Evolutionary conservation across 164 flowering plant genomes (phyloP).

Genomic region (Aristolochia contorta): DNA sequence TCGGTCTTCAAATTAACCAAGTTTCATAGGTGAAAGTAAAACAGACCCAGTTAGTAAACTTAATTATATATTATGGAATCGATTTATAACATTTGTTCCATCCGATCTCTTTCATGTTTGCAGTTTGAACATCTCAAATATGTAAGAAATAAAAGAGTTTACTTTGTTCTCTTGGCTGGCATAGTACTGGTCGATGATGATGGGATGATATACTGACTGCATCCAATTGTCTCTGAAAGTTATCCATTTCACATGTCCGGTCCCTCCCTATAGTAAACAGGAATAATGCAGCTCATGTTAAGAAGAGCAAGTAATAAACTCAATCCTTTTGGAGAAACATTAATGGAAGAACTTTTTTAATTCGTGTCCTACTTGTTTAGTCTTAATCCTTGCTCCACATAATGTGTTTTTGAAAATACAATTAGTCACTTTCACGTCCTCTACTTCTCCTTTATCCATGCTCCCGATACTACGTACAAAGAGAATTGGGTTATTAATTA

Average conservation of each 20-base stretch:
- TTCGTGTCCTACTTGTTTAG: slow-evolving; percentile 21
- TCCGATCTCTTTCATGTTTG: too few species aligned
- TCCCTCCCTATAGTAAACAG: not conserved
- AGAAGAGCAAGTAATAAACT: too few species aligned
- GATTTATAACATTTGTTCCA: too few species aligned
- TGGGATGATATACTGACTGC: not conserved
- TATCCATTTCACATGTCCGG: not conserved
- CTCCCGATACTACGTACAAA: slow-evolving; percentile 47
- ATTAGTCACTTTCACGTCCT: slow-evolving; percentile 30
- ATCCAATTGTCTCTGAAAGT: not conserved
- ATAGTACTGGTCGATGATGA: slow-evolving; percentile 2
- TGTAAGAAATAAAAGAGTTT: not conserved
- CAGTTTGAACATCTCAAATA: too few species aligned
- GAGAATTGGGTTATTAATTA: too few species aligned
- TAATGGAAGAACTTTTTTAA: too few species aligned
- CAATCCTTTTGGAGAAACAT: too few species aligned
- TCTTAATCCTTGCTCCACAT: slow-evolving; percentile 40
- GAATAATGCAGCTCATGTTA: not conserved
- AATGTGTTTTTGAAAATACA: slow-evolving; percentile 26
- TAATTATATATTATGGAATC: too few species aligned
- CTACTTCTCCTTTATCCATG: slow-evolving; percentile 29
- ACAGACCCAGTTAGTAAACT: too few species aligned
- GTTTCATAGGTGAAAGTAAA: not conserved
- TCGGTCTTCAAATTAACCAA: not conserved
- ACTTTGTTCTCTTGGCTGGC: not conserved